Evolutionary conservation across 169 alveolate species (phyloP).

Genomic region (Cryptosporidium ryanae): DNA sequence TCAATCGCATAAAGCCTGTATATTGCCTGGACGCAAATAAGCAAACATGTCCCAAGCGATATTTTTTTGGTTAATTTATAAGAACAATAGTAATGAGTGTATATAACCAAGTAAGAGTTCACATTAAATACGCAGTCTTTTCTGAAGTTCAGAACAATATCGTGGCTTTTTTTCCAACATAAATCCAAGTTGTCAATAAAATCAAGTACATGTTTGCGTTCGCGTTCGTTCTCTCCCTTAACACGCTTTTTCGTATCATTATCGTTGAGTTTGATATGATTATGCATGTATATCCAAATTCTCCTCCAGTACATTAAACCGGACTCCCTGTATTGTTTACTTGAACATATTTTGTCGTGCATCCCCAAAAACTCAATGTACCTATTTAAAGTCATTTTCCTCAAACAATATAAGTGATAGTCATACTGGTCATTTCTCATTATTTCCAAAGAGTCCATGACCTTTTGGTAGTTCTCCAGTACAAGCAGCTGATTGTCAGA

Average conservation of each 20-base stretch:
- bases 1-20: slow-evolving; percentile 17
- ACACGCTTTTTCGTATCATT: not conserved
- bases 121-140: slow-evolving; percentile 19
- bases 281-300: slow-evolving; percentile 27
- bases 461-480: slow-evolving; percentile 82
- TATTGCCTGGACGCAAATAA: slow-evolving; percentile 23
- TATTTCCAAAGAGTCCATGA: slow-evolving; percentile 85
- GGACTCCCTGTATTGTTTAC: slow-evolving; percentile 2
- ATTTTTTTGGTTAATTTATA: slow-evolving; percentile 22
- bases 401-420: slow-evolving; percentile 88
- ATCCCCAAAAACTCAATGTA: slow-evolving; percentile 79
- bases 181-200: not conserved
- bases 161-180: slow-evolving; percentile 39
- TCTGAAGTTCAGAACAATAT: slow-evolving; percentile 15
- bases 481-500: slow-evolving; percentile 78
- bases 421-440: slow-evolving; percentile 91
- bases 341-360: slow-evolving; percentile 76
- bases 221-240: not conserved
- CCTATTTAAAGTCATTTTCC: slow-evolving; percentile 85
- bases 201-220: not conserved
- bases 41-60: slow-evolving; percentile 29
- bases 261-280: not conserved
- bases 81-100: slow-evolving; percentile 45
- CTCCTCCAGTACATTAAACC: slow-evolving; percentile 29
- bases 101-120: not conserved